These are phyloP conservation scores for Ganoderma lingzhi DNA, from an alignment of 1,284 basidiomycete genomes.

Conservation along the genomic window DNA sequence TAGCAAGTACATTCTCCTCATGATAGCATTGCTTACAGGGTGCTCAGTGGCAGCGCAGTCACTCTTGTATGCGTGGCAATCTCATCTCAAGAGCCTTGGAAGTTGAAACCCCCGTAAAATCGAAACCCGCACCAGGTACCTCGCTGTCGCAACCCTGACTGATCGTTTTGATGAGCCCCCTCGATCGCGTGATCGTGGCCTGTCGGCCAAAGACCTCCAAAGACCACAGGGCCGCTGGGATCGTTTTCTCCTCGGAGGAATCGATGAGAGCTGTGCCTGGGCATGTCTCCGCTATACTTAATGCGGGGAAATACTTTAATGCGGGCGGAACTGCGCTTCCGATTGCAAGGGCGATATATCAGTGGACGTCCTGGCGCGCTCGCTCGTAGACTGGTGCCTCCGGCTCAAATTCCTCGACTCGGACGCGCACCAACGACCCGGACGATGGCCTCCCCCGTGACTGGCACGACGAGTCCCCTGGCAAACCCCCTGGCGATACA, in stretches of 20 bases:
- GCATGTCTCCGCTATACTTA: neutral
- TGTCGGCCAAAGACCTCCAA: too few species aligned
- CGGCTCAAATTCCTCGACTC: neutral
- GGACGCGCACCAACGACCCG: neutral
- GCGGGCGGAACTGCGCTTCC: neutral
- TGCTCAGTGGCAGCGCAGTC: neutral
- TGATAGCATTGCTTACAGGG: neutral
- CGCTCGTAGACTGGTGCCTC: too few species aligned
- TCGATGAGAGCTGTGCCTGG: too few species aligned
- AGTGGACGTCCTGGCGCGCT: neutral
- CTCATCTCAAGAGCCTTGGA: neutral
- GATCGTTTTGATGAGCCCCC: neutral
- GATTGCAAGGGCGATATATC: neutral
- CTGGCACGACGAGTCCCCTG: neutral
- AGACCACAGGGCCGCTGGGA: too few species aligned
- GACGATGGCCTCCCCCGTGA: neutral
- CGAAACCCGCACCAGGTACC: too few species aligned
- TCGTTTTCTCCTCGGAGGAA: too few species aligned
- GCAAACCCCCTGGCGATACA: neutral
- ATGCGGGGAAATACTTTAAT: neutral
- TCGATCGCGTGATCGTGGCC: neutral
- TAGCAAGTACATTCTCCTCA: neutral
- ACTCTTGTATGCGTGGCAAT: neutral
- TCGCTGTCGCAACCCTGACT: neutral
- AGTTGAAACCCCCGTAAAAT: neutral